Percentiles rank a stretch among this genome's conserved stretches.
phyloP scores from a whole-genome alignment of 306 rosid genomes.

The Castanea mollissima region DNA sequence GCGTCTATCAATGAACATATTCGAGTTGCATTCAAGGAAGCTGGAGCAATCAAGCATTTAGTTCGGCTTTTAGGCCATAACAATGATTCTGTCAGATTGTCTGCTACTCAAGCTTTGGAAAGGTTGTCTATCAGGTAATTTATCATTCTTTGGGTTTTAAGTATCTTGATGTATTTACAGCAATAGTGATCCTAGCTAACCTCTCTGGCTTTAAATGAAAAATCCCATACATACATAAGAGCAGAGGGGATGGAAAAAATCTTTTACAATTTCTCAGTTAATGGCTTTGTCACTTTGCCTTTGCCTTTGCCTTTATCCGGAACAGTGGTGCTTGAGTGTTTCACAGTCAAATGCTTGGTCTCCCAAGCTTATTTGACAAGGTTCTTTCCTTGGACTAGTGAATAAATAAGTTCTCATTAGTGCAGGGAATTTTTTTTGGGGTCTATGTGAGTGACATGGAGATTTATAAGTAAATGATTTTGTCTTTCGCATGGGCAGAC shows the following conservation, averaged over 20 bases:
- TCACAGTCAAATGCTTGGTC: not conserved
- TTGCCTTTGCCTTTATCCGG: not conserved
- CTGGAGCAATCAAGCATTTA: constrained; percentile 75
- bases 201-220: not conserved
- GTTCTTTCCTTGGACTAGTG: not conserved
- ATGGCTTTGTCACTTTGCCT: not conserved
- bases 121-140: constrained; percentile 73
- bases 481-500: not conserved
- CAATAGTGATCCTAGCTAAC: not conserved
- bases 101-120: constrained; percentile 63
- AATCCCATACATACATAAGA: not conserved
- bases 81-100: constrained; percentile 49
- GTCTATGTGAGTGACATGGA: not conserved
- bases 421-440: not conserved
- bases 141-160: not conserved
- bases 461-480: not conserved
- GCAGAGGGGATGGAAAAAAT: not conserved
- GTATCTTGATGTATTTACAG: constrained; percentile 14
- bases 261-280: not conserved
- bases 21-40: constrained; percentile 83
- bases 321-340: not conserved
- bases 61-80: constrained; percentile 48
- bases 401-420: not conserved
- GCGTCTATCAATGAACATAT: constrained; percentile 77
- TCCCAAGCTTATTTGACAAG: not conserved